These are phyloP conservation scores for Albifimbria verrucaria DNA, from an alignment of 2,329 filamentous ascomycete species.

Conservation along the genomic window DNA sequence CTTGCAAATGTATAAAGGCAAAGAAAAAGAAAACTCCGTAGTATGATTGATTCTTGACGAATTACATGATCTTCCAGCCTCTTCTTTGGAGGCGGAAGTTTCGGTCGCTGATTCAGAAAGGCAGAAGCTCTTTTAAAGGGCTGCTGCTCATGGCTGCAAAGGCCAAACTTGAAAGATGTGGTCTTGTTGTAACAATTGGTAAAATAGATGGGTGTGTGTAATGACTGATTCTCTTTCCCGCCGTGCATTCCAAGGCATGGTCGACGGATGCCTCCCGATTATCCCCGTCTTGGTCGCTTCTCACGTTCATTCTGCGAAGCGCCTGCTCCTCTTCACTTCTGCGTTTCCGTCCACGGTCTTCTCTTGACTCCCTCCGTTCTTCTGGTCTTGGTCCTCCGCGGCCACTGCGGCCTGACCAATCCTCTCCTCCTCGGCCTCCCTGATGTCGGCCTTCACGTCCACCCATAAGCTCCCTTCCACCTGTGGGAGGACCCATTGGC, in stretches of 20 bases:
- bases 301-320: constrained; percentile 42
- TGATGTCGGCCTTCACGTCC: constrained; percentile 29
- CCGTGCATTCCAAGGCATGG: constrained; percentile 13
- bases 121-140: no score
- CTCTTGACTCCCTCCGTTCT: constrained; percentile 28
- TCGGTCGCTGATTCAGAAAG: no score
- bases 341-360: constrained; percentile 35
- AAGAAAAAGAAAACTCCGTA: no score
- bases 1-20: no score
- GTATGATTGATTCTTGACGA: no score
- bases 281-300: constrained; percentile 51
- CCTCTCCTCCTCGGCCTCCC: constrained; percentile 23
- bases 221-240: neutral
- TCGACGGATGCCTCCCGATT: constrained; percentile 7
- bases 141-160: no score
- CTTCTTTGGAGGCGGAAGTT: no score
- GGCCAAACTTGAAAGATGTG: no score
- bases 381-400: constrained; percentile 27
- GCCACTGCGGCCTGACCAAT: constrained; percentile 31
- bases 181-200: no score
- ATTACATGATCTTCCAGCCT: no score
- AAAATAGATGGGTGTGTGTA: no score
- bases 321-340: constrained; percentile 47
- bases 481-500: constrained; percentile 26
- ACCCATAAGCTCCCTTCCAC: constrained; percentile 26